A percentile compares a stretch with the other conserved stretches of the same genome.
Conservation (phyloP, 768 basidiomycete genomes). For the Tephrocybe rancida region DNA sequence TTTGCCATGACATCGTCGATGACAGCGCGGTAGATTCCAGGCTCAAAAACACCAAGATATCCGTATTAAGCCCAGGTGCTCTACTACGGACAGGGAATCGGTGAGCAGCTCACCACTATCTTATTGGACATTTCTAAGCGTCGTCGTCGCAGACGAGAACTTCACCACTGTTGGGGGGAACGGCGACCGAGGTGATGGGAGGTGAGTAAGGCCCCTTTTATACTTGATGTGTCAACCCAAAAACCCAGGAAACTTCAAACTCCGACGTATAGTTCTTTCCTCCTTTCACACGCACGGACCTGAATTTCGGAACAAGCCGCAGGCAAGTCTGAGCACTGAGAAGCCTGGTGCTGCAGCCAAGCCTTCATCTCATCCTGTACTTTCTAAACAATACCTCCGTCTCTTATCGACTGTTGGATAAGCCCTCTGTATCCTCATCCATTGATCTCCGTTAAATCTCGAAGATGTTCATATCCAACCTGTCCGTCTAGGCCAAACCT, state of each 20-base stretch:
- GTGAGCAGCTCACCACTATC: slow-evolving; percentile 94
- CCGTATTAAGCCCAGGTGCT: slow-evolving; percentile 55
- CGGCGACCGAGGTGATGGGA: slow-evolving; percentile 42
- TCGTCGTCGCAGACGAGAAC: slow-evolving; percentile 28
- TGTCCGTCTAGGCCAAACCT: too few relatives aligned
- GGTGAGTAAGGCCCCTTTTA: slow-evolving; percentile 49
- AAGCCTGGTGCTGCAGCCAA: too few relatives aligned
- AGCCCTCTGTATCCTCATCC: too few relatives aligned
- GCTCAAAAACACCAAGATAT: slow-evolving; percentile 63
- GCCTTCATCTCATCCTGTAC: too few relatives aligned
- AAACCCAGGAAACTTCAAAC: slow-evolving; percentile 46
- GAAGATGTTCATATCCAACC: too few relatives aligned
- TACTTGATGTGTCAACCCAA: slow-evolving; percentile 46
- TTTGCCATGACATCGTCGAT: slow-evolving; percentile 93
- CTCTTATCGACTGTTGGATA: too few relatives aligned
- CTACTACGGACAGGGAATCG: slow-evolving; percentile 58
- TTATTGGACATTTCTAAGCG: slow-evolving; percentile 85
- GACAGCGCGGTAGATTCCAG: slow-evolving; percentile 86
- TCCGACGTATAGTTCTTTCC: slow-evolving; percentile 35
- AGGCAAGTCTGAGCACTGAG: too few relatives aligned
- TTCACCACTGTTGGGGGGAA: slow-evolving; percentile 38
- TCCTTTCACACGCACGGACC: slow-evolving; percentile 48
- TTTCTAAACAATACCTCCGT: too few relatives aligned
- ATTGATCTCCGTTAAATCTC: too few relatives aligned
- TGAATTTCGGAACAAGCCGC: too few relatives aligned